Base-by-base conservation (phyloP, 106 monocot genomes). In the Dendrobium officinale region DNA sequence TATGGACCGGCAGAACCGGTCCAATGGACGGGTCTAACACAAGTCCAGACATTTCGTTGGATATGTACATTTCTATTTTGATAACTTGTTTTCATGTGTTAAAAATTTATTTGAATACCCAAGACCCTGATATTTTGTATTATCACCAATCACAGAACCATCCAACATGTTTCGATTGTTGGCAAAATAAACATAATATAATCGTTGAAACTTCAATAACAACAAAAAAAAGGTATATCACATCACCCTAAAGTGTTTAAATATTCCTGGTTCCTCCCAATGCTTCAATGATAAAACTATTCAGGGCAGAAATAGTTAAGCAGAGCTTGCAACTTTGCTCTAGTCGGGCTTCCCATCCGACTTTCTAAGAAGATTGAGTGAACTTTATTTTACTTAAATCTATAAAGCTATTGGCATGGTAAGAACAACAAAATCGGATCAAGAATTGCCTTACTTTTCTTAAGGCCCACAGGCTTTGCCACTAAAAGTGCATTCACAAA, bases 401-500 rank as follows among this genome's bases (percentile, higher is more conserved):
- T 43, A 74, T 74, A 44, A 72, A 72, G 37, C 72, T 72, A 27
- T 29, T 11, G 40, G 7, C 15, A 72, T 72, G 40, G 6, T 8
- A 77, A 55, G 42, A n/a, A 37, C 33, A 37, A 37, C 3, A 42
- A 15, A 44, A 27, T 41, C 9, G 27, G 26, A 42, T 16, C 19
- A 74, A 10, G 19, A 49, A 27, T 48, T 15, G 19, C 85, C 91
- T 89, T 85, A 97, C 94, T 94, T 83, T 91, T 97, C 68, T 97
- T 97, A 6, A 97, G 86, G 2, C 94, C 94, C 17, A 85, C 94
- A 80, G 97, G 97, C 70, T 98, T 98, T 76, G 92, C 94, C 80
- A 85, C 61, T 81, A 98, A 87, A 79, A 97, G 89, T 27, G 94
- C 89, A 92, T 97, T 89, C 24, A 97, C 94, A 89, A 97, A 97